phyloP scores from a whole-genome alignment of 495 filamentous ascomycete genomes.

The Glonium stellatum region DNA sequence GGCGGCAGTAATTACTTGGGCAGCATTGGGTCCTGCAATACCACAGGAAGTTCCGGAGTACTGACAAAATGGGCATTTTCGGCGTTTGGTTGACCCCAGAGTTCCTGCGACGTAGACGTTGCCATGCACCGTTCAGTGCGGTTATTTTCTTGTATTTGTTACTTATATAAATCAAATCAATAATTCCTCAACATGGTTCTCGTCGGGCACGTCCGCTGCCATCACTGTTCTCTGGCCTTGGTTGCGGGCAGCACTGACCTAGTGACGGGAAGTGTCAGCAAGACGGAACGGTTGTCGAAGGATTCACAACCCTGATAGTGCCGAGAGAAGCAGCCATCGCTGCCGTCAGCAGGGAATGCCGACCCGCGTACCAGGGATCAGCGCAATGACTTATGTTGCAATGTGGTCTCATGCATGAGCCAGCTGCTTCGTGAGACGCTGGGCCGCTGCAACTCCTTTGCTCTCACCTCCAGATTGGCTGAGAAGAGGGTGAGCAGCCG shows the following conservation, averaged over 20 bases:
- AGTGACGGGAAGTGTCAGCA: not conserved
- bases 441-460: not conserved
- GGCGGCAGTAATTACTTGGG: not conserved
- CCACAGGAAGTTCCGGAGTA: not conserved
- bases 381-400: not conserved
- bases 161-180: not conserved
- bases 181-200: not conserved
- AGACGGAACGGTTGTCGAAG: not conserved
- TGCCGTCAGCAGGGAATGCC: not conserved
- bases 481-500: not conserved
- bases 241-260: not conserved
- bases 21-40: constrained; percentile 1
- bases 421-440: not conserved
- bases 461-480: not conserved
- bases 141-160: not conserved
- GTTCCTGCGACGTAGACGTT: not conserved
- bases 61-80: not conserved
- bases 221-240: not conserved
- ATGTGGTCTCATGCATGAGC: not conserved
- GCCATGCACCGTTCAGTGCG: not conserved
- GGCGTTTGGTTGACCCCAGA: not conserved
- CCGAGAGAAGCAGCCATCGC: not conserved
- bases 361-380: not conserved
- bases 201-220: not conserved
- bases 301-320: not conserved